Base-by-base conservation (phyloP, 257 asterid genomes). In the Primulina eburnea region DNA sequence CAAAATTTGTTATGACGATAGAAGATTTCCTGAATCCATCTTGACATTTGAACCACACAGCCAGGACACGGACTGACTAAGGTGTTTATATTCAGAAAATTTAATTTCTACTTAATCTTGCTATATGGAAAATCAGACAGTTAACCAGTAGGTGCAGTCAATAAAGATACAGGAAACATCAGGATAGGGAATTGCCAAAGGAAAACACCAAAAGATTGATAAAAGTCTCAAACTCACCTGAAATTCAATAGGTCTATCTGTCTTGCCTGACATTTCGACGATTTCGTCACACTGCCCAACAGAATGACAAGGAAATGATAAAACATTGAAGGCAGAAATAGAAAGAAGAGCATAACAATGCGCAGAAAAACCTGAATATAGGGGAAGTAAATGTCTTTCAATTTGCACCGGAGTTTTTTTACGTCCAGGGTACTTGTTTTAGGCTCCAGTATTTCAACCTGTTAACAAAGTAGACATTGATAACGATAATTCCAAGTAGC, bases 311-410 rank as follows among this genome's bases (percentile, higher is more conserved):
- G 40, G 58, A 68, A 57, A 38, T 55, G 58, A 76, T 60, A 38
- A 52, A 71, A 71, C 64, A 64, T 61, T 12, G 50, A 52, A 26
- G 67, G 70, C 18, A 60, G 38, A 17, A 50, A 57, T 38, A 70
- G 30, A 68, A 7, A n/a, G 35, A 60, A 68, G 40, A 64, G 50
- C 60, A 29, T 14, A 64, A 58, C 8, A 47, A 56, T 18, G 26
- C 5, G 69, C 71, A 37, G 12, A 1, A 30, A 38, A 70, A 88
- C 97, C 97, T 90, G 96, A 74, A 90, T 85, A 74, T 88, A 90
- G 0, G 97, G 97, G 77, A 88, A 90, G 81, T 88, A 90, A 43
- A 90, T 86, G 77, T 88, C 97, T 77, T 90, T 87, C 76, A 90
- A 69, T 57, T 63, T 75, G 80, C 78, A 40, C 55, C 24, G 82